These are phyloP conservation scores for Graphium sp. DNA, from an alignment of 2,329 filamentous ascomycete genomes.

Conservation along the genomic window DNA sequence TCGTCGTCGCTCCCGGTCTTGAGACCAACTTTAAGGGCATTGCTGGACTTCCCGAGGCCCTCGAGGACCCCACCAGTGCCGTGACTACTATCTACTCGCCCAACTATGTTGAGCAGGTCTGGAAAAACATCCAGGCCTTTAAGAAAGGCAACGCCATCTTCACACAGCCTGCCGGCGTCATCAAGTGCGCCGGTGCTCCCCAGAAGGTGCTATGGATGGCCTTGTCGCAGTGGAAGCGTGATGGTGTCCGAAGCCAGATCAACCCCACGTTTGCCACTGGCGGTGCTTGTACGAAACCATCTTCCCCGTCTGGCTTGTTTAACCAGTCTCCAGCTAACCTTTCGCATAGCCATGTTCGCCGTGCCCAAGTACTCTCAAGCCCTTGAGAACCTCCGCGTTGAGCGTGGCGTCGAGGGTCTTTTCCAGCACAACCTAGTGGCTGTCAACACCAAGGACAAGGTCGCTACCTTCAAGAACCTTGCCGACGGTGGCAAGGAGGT, in stretches of 20 bases:
- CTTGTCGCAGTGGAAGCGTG: constrained; percentile 17
- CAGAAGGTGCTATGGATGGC: constrained; percentile 23
- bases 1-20: constrained; percentile 18
- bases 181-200: constrained; percentile 20
- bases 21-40: constrained; percentile 17
- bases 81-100: constrained; percentile 20
- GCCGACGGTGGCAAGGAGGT: constrained; percentile 13
- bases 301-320: constrained; percentile 1
- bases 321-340: no score
- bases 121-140: constrained; percentile 15
- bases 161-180: constrained; percentile 18
- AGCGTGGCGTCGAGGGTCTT: constrained; percentile 17
- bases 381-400: constrained; percentile 15
- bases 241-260: constrained; percentile 14
- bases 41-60: constrained; percentile 15
- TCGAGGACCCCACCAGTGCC: constrained; percentile 13
- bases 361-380: constrained; percentile 19
- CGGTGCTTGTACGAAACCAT: constrained; percentile 3
- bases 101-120: constrained; percentile 16
- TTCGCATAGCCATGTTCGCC: constrained; percentile 17
- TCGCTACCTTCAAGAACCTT: constrained; percentile 10
- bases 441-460: constrained; percentile 16
- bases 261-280: constrained; percentile 17
- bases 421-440: constrained; percentile 20
- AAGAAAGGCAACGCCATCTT: constrained; percentile 18